These are phyloP conservation scores for Phlebopus sp. DNA, from an alignment of 1,284 basidiomycete genomes.

Conservation along the genomic window DNA sequence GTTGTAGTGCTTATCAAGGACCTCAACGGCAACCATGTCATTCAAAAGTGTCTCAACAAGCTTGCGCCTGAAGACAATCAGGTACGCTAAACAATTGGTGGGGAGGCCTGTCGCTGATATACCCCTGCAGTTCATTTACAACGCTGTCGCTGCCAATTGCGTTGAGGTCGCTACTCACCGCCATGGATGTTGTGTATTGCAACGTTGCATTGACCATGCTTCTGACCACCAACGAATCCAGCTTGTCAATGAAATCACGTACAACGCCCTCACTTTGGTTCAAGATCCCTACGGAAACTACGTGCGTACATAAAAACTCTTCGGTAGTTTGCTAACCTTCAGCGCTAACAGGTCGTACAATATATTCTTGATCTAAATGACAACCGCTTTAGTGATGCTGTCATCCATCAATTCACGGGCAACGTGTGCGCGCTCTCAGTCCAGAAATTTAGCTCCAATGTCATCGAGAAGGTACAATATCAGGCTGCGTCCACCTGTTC, in stretches of 20 bases:
- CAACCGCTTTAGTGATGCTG: conserved; percentile 94
- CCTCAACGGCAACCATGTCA: conserved; percentile 98
- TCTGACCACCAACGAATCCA: conserved; percentile 94
- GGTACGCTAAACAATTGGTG: conserved; percentile 38
- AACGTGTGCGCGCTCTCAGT: conserved; percentile 98
- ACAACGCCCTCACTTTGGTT: conserved; percentile 95
- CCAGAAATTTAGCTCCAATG: conserved; percentile 97
- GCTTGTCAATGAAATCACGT: conserved; percentile 98
- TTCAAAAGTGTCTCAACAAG: conserved; percentile 99
- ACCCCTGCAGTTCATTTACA: conserved; percentile 87
- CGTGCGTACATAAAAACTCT: conserved; percentile 45
- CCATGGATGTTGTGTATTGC: conserved; percentile 98
- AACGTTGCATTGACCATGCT: conserved; percentile 98
- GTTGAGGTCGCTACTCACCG: conserved; percentile 99
- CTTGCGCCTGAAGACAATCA: conserved; percentile 98
- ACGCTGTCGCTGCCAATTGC: conserved; percentile 97
- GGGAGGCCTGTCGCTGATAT: neutral
- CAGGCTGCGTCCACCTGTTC: neutral
- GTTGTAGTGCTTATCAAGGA: conserved; percentile 99
- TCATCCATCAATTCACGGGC: conserved; percentile 96
- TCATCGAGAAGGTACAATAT: conserved; percentile 80
- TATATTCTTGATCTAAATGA: conserved; percentile 98
- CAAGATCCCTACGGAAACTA: conserved; percentile 99
- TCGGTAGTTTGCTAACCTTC: neutral
- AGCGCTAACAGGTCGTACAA: conserved; percentile 81